Base-by-base conservation (phyloP, 2,329 filamentous ascomycete genomes). In the Claviceps sp. region DNA sequence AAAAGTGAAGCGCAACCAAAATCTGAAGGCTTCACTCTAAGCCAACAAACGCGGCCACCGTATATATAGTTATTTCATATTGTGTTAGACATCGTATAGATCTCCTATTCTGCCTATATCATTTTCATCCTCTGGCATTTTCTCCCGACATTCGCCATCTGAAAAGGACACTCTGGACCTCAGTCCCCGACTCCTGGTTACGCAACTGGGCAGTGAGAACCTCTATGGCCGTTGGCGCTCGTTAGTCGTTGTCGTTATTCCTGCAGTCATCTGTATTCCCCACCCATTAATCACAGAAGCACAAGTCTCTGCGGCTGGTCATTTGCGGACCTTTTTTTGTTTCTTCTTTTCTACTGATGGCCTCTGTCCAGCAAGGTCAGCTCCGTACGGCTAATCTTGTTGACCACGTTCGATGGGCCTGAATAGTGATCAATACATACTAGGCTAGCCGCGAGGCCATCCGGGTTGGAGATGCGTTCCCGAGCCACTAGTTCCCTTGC, bases 221-320 rank as follows among this genome's bases (percentile, higher is more conserved):
- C 50, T 52, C 26, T 52, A 48, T 42, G 50, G 50, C 20, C 42
- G 6, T n/a, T 42, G 40, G 18, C 40, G 40, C 40, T 20, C 9
- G 18, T 8, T 7, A 13, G 5, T 18, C 22, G 14, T 44, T 13
- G 3, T 14, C 20, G n/a, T 42, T 20, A 11, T 9, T 20, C 3
- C 7, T 8, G n/a, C 40, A 20, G 18, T 42, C 13, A 9, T 9
- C 26, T 30, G 9, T 30, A 30, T 30, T 30, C 26, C 26, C 26
- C 26, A 30, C 26, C 26, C 26, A 9, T 8, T 30, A 30, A 30
- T 30, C 26, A 30, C 7, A 30, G 26, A 9, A 26, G 24, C 8
- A 30, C 26, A 30, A 30, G 26, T 30, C 26, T 22, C 22, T 22
- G 22, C 22, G 22, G 22, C 22, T 22, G 22, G 22, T 22, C 22